A percentile compares a stretch with the other conserved stretches of the same genome.
Evolutionary conservation across 139 green algal species (phyloP).

Genomic region (Desmodesmus armatus): DNA sequence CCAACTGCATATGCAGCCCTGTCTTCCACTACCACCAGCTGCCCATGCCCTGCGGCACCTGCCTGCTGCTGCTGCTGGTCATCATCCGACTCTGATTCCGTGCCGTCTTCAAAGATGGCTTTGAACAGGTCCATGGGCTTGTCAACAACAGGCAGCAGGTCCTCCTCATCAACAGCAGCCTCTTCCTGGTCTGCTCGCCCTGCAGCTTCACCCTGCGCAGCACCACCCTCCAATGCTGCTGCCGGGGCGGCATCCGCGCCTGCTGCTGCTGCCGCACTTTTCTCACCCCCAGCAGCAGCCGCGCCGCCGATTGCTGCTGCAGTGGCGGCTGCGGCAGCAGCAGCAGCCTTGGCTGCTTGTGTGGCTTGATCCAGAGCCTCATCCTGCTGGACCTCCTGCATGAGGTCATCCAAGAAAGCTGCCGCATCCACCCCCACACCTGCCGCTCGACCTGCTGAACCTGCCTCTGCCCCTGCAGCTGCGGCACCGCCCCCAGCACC

Average conservation of each 20-base stretch:
- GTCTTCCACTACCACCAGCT: too few relatives aligned
- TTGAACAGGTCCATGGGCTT: constrained; percentile 87
- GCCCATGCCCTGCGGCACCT: constrained; percentile 27
- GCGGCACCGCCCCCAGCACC: constrained; percentile 34
- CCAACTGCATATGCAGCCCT: neutral
- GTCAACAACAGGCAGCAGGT: constrained; percentile 45
- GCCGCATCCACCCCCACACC: constrained; percentile 19
- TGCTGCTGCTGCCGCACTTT: neutral
- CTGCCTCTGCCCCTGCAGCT: constrained; percentile 12
- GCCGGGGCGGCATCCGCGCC: neutral
- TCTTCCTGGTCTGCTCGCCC: neutral
- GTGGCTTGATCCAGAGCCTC: neutral
- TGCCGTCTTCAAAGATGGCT: constrained; percentile 85
- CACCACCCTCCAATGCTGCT: constrained; percentile 1
- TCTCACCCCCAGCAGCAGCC: neutral
- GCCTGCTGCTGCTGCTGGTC: constrained; percentile 36
- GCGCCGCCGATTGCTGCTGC: neutral
- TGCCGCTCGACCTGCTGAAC: constrained; percentile 15
- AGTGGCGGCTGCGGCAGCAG: neutral
- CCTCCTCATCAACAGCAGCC: constrained; percentile 22
- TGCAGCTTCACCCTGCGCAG: neutral
- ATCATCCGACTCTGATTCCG: constrained; percentile 70
- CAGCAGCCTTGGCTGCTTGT: constrained; percentile 1
- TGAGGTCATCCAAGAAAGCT: constrained; percentile 10
- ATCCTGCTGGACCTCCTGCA: neutral